Conservation (phyloP, 2,329 filamentous ascomycete genomes). For the Aspergillus felis region DNA sequence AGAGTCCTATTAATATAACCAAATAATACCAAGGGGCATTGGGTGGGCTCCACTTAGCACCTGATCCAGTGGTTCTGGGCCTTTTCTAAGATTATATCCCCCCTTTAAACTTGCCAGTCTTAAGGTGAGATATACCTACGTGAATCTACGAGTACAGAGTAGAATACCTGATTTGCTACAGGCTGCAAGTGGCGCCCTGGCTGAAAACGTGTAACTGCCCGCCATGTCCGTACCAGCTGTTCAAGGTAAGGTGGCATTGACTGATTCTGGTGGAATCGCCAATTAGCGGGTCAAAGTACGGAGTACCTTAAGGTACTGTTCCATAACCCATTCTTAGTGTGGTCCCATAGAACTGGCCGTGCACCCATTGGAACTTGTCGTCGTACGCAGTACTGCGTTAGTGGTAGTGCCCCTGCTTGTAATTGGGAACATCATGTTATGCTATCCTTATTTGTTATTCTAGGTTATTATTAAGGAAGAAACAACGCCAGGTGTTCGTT, state of each 20-base stretch:
- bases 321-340: constrained; percentile 14
- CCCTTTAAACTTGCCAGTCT: background rate
- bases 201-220: constrained; percentile 1
- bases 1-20: background rate
- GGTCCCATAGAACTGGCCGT: constrained; percentile 11
- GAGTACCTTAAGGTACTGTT: background rate
- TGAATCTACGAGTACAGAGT: no score
- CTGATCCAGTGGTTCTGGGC: background rate
- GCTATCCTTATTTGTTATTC: no score
- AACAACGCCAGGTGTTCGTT: constrained; percentile 24
- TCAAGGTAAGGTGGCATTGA: background rate
- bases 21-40: background rate
- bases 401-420: background rate
- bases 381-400: no score
- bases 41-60: constrained; percentile 1
- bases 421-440: background rate
- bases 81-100: background rate
- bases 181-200: background rate
- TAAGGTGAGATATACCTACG: no score
- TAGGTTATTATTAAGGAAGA: background rate
- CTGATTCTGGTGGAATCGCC: background rate
- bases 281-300: background rate
- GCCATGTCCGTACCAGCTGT: background rate
- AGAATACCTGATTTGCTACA: no score
- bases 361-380: no score